A percentile compares a stretch with the other conserved stretches of the same genome.
These are phyloP conservation scores for Paratinospora sagittata DNA, from an alignment of 164 flowering plant genomes.

Conservation along the genomic window DNA sequence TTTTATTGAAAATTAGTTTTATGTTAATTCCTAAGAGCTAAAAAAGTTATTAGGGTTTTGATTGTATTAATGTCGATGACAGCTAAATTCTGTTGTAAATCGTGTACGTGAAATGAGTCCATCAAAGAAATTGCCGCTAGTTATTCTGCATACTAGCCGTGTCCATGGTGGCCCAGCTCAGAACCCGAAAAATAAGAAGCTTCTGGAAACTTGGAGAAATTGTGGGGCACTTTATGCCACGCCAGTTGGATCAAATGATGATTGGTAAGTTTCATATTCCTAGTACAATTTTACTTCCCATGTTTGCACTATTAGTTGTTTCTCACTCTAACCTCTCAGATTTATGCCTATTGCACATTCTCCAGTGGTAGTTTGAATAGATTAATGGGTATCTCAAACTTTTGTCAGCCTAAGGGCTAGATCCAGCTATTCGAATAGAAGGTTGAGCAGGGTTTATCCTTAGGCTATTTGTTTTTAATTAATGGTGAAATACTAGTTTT, in stretches of 20 bases:
- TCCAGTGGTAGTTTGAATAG: background rate
- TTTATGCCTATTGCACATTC: background rate
- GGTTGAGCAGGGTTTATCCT: background rate
- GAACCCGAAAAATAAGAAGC: constrained; percentile 43
- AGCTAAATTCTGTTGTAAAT: constrained; percentile 65
- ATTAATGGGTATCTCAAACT: background rate
- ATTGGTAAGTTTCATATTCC: constrained; percentile 53
- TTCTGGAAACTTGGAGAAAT: constrained; percentile 59
- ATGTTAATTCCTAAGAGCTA: background rate
- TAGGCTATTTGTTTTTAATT: background rate
- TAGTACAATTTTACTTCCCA: background rate
- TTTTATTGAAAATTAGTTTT: background rate
- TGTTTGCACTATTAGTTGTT: background rate
- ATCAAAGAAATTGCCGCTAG: constrained; percentile 65
- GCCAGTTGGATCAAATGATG: constrained; percentile 91
- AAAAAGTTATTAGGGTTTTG: background rate
- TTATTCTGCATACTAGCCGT: constrained; percentile 67
- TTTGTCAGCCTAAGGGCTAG: background rate
- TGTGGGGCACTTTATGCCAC: constrained; percentile 76
- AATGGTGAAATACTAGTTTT: background rate
- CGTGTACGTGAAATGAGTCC: constrained; percentile 49
- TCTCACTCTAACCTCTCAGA: background rate
- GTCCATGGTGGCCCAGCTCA: constrained; percentile 59
- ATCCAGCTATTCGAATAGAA: background rate
- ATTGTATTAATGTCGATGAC: constrained; percentile 21